Evolutionary conservation across 441 rosid genomes (phyloP).

Genomic region (Oxalis stricta): DNA sequence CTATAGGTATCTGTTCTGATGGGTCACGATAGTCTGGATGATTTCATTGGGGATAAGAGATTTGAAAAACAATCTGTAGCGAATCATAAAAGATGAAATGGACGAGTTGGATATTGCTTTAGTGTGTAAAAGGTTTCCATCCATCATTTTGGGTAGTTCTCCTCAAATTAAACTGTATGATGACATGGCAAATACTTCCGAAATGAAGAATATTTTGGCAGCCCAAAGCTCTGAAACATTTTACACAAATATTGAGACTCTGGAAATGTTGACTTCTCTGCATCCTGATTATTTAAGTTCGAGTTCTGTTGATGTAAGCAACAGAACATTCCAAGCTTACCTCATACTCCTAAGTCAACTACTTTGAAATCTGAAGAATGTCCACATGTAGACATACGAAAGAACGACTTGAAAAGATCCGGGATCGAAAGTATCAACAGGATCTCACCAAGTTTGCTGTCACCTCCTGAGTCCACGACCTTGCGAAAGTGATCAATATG

Average conservation of each 20-base stretch:
- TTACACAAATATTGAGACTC: conserved; percentile 23
- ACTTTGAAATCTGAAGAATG: conserved; percentile 23
- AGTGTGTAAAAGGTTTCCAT: conserved; percentile 67
- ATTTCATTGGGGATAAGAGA: conserved; percentile 33
- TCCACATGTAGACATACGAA: too few species aligned
- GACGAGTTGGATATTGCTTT: conserved; percentile 33
- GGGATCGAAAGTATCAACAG: too few species aligned
- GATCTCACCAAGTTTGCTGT: too few species aligned
- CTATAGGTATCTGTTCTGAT: conserved; percentile 49
- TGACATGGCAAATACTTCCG: conserved; percentile 16
- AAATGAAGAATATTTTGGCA: conserved; percentile 17
- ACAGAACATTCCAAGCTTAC: conserved; percentile 15
- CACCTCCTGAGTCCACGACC: conserved; percentile 15
- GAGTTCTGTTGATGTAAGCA: conserved; percentile 19
- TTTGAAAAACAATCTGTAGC: conserved; percentile 25
- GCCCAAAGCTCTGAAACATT: conserved; percentile 22
- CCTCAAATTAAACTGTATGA: conserved; percentile 50
- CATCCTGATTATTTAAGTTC: conserved; percentile 22
- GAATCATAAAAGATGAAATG: conserved; percentile 21
- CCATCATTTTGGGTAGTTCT: conserved; percentile 61
- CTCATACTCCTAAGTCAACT: conserved; percentile 13
- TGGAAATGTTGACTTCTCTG: conserved; percentile 34
- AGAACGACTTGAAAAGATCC: too few species aligned
- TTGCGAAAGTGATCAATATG: conserved; percentile 23
- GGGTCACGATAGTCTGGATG: conserved; percentile 35